Evolutionary conservation across 2,329 filamentous ascomycete species (phyloP).

Genomic region (Byssochlamys sp.): DNA sequence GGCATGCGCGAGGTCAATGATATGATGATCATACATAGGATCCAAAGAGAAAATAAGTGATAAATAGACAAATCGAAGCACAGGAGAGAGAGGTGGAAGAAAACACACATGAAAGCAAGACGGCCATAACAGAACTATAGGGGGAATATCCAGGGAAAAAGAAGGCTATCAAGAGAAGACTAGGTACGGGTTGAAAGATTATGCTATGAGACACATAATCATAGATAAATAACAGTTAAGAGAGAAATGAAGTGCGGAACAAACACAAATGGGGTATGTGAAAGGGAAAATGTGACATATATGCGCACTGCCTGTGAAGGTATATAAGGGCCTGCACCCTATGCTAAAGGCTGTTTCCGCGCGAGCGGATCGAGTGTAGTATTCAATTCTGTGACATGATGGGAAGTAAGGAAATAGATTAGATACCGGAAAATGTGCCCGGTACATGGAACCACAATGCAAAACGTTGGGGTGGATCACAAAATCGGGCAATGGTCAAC

Average conservation of each 20-base stretch:
- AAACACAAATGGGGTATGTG: not conserved
- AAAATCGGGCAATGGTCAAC: not conserved
- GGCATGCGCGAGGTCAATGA: not conserved
- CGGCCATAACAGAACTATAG: conserved; percentile 1
- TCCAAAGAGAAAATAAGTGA: conserved; percentile 1
- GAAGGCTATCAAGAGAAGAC: not conserved
- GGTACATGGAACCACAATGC: not conserved
- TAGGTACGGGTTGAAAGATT: not conserved
- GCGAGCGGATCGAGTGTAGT: not conserved
- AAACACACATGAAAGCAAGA: conserved; percentile 1
- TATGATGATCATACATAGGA: not conserved
- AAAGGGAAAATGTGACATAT: not conserved
- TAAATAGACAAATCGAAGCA: not conserved
- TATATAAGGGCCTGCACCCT: not conserved
- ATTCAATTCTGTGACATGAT: not conserved
- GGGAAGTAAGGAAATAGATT: not conserved
- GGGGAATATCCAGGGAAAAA: not conserved
- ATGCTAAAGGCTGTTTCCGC: not conserved
- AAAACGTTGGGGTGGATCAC: not conserved
- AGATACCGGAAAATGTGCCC: not conserved
- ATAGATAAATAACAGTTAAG: not conserved
- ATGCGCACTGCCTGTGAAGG: not conserved
- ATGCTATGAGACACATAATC: not conserved
- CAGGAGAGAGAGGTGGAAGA: not conserved
- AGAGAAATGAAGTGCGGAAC: not conserved